These are phyloP conservation scores for Hylodesmum podocarpum DNA, from an alignment of 306 rosid species.

Conservation along the genomic window DNA sequence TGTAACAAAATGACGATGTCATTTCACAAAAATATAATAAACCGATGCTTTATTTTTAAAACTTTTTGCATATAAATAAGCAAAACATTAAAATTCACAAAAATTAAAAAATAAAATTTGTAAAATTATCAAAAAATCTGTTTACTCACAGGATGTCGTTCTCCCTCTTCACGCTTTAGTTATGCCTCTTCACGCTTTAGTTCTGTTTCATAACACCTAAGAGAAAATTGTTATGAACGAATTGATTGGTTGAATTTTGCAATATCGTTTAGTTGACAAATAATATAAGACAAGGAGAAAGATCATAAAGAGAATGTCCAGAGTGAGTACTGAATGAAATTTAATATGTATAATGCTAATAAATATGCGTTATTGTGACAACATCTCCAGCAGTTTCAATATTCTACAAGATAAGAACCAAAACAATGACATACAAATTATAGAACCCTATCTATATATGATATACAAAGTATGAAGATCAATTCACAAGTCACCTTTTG, in stretches of 20 bases:
- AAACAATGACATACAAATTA: not conserved
- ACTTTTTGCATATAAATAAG: too few species aligned
- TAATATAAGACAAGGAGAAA: not conserved
- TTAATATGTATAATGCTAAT: not conserved
- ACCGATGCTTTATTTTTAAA: too few species aligned
- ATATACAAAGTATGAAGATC: not conserved
- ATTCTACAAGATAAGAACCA: not conserved
- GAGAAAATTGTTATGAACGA: slow-evolving; percentile 11
- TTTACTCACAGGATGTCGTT: slow-evolving; percentile 64
- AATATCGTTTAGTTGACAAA: not conserved
- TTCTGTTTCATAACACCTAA: slow-evolving; percentile 85
- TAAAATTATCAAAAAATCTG: not conserved
- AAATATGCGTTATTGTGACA: not conserved
- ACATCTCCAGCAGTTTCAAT: not conserved
- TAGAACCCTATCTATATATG: not conserved
- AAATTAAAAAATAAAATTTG: too few species aligned
- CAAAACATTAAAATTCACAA: too few species aligned
- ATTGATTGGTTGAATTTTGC: not conserved
- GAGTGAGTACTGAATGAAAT: not conserved
- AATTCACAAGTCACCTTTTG: not conserved
- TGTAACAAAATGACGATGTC: too few species aligned
- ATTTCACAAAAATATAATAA: too few species aligned
- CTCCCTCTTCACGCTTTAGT: slow-evolving; percentile 91
- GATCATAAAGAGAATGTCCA: not conserved
- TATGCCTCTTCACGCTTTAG: too few species aligned